Base-by-base conservation (phyloP, 805 yeast genomes). In the Candida dajiaensis region DNA sequence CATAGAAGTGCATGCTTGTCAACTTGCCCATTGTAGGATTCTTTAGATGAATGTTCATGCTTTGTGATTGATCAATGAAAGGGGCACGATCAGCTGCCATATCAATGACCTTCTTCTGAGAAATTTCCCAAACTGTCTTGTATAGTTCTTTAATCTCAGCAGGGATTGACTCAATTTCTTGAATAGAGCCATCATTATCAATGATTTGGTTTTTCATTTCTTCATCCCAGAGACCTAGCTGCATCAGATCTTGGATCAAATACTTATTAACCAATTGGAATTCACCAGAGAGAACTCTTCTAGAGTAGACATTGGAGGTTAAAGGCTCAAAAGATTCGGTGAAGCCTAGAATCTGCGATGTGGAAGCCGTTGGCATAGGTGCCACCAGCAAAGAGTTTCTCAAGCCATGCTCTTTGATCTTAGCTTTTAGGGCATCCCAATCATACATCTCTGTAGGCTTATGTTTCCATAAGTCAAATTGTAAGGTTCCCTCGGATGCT, bases 321-420 rank as follows among this genome's bases (percentile, higher is more conserved):
- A 83, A 80, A 7, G 99, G 98, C 68, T 94, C 99, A 67, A 92
- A 92, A 66, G 97, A 92, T 69, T 92, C 99, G 58, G 83, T 89
- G 71, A 78, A 88, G 26, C 98, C 98, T 45, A 92, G 71, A 43
- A 92, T 92, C 71, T 90, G 97, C 2, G 99, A 94, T 0, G 99
- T 94, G 1, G 98, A 89, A 1, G 99, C 98, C 11, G 98, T 92
- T 33, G 99, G 99, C 99, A 92, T 92, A 43, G 97, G 95, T 3
- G 95, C 97, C 29, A 90, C 87, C 18, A 90, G 66, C 49, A 92
- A 69, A 4, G 98, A 92, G 70, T 92, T 92, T 61, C 98, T 74
- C 42, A 92, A 58, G 41, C 99, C 99, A 61, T 79, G 67, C 50
- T 68, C 63, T 45, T 67, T 67, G 48, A 94, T 73, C 35, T 78